Evolutionary conservation across 208 protist species (phyloP).

Genomic region (Zelonia costaricensis): DNA sequence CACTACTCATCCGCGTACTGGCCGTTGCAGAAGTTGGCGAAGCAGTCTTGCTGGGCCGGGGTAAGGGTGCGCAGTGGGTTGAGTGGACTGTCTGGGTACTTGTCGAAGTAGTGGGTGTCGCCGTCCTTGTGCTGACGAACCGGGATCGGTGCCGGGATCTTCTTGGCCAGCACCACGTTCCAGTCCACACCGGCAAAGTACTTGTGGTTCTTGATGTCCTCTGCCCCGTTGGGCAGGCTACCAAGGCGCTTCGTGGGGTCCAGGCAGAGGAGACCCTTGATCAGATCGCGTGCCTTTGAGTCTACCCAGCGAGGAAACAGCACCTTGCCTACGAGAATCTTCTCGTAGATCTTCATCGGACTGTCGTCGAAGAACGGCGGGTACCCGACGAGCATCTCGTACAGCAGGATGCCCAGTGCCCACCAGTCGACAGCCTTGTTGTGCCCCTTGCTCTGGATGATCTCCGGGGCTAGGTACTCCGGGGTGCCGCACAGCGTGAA

Average conservation of each 20-base stretch:
- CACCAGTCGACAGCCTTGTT: slow-evolving; percentile 90
- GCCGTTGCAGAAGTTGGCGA: slow-evolving; percentile 90
- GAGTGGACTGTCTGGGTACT: slow-evolving; percentile 87
- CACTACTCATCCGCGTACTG: slow-evolving; percentile 70
- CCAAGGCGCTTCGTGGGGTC: slow-evolving; percentile 91
- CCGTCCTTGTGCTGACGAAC: slow-evolving; percentile 78
- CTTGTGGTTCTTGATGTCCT: slow-evolving; percentile 96
- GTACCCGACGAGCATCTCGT: slow-evolving; percentile 91
- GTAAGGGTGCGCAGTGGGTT: slow-evolving; percentile 75
- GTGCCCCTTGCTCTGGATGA: slow-evolving; percentile 86
- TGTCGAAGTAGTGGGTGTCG: slow-evolving; percentile 91
- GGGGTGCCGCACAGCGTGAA: slow-evolving; percentile 87
- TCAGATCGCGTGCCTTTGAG: slow-evolving; percentile 78
- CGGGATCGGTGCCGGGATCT: slow-evolving; percentile 83
- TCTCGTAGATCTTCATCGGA: slow-evolving; percentile 92
- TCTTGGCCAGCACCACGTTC: slow-evolving; percentile 79
- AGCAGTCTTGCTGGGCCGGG: slow-evolving; percentile 80
- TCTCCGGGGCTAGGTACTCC: slow-evolving; percentile 87
- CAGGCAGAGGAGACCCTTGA: slow-evolving; percentile 78
- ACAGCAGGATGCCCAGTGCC: slow-evolving; percentile 90
- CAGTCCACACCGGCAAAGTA: slow-evolving; percentile 97
- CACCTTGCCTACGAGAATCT: slow-evolving; percentile 83
- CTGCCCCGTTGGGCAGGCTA: slow-evolving; percentile 79
- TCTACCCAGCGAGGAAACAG: slow-evolving; percentile 89
- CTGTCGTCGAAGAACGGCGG: slow-evolving; percentile 93